Percentiles rank a stretch among this genome's conserved stretches.
phyloP scores from a whole-genome alignment of 1,284 basidiomycete species.

The Earliella scabrosa region DNA sequence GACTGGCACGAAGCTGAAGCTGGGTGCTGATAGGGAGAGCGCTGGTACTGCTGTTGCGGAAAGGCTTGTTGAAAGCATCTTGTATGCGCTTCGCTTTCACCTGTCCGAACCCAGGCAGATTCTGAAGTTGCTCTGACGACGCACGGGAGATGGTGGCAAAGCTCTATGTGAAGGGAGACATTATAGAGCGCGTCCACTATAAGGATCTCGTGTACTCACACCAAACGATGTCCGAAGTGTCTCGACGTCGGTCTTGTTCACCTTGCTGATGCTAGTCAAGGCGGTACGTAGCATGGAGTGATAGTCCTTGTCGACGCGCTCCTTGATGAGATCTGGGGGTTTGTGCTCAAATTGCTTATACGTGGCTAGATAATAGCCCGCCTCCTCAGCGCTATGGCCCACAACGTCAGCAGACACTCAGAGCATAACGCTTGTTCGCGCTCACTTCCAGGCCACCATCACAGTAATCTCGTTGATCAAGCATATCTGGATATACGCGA shows the following conservation, averaged over 20 bases:
- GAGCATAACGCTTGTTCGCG: slow-evolving; percentile 25
- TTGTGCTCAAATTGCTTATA: slow-evolving; percentile 96
- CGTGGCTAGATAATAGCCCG: slow-evolving; percentile 87
- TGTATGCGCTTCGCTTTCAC: slow-evolving; percentile 89
- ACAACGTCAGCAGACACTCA: background rate
- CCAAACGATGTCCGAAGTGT: slow-evolving; percentile 93
- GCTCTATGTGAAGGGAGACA: slow-evolving; percentile 55
- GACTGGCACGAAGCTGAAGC: slow-evolving; percentile 11
- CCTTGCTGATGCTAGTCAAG: slow-evolving; percentile 88
- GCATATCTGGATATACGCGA: slow-evolving; percentile 55
- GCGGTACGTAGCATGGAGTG: slow-evolving; percentile 81
- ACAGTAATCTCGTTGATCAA: slow-evolving; percentile 93
- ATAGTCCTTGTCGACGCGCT: slow-evolving; percentile 90
- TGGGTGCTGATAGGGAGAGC: slow-evolving; percentile 40
- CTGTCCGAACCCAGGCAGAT: slow-evolving; percentile 92
- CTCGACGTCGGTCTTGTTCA: slow-evolving; percentile 98
- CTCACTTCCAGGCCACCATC: slow-evolving; percentile 92
- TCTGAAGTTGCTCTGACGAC: slow-evolving; percentile 74
- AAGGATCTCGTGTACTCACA: slow-evolving; percentile 51
- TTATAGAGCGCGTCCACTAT: background rate
- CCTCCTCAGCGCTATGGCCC: slow-evolving; percentile 79
- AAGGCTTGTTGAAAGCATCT: slow-evolving; percentile 79
- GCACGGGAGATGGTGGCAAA: slow-evolving; percentile 82
- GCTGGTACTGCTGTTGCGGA: slow-evolving; percentile 65
- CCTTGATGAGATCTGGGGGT: slow-evolving; percentile 93